phyloP scores from a whole-genome alignment of 2,329 filamentous ascomycete genomes.

The Botrytis pseudocinerea region DNA sequence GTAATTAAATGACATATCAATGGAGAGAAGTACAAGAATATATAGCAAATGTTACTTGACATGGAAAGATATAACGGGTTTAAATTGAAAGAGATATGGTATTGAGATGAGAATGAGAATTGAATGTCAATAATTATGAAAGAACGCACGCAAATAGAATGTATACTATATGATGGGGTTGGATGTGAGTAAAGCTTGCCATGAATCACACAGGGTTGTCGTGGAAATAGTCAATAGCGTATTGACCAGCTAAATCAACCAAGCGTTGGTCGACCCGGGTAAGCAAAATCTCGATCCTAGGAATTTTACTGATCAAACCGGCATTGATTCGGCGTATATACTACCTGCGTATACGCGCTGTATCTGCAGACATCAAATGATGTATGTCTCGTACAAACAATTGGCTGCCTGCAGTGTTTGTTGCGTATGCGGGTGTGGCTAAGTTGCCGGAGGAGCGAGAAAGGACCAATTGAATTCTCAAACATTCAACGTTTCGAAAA shows the following conservation, averaged over 20 bases:
- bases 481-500: background rate
- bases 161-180: background rate
- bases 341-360: accelerated
- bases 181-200: background rate
- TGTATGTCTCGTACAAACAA: background rate
- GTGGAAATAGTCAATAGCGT: background rate
- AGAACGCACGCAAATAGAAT: background rate
- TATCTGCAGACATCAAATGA: accelerated
- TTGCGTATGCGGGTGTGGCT: accelerated
- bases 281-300: background rate
- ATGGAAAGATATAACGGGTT: background rate
- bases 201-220: background rate
- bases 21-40: background rate
- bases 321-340: background rate
- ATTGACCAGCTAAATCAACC: background rate
- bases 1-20: background rate
- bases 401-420: background rate
- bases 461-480: background rate
- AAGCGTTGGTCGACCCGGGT: background rate
- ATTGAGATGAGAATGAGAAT: background rate
- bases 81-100: background rate
- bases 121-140: background rate
- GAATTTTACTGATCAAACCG: background rate
- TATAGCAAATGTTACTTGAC: background rate
- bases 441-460: too few species aligned